phyloP scores from a whole-genome alignment of 306 rosid species.

The Vicia faba region DNA sequence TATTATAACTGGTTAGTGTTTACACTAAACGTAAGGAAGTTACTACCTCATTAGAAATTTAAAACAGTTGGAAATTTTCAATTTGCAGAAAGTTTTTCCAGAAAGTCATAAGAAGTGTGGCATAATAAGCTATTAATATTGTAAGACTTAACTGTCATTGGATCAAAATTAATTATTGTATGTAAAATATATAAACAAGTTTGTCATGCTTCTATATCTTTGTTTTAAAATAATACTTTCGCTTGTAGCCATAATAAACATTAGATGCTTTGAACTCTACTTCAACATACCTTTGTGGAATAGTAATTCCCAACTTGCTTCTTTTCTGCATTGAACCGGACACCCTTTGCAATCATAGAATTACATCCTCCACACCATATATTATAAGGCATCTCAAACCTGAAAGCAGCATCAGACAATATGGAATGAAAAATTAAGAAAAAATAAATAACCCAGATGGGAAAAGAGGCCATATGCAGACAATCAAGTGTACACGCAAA shows the following conservation, averaged over 20 bases:
- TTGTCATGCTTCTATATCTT: slow-evolving; percentile 1
- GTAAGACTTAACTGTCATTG: slow-evolving; percentile 2
- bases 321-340: slow-evolving; percentile 94
- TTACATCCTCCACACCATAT: slow-evolving; percentile 99
- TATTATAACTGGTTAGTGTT: not conserved
- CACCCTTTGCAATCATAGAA: slow-evolving; percentile 98
- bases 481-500: not conserved
- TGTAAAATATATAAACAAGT: not conserved
- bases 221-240: not conserved
- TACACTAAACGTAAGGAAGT: slow-evolving; percentile 1
- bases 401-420: slow-evolving; percentile 35
- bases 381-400: slow-evolving; percentile 96
- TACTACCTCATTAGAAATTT: not conserved
- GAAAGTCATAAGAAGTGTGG: not conserved
- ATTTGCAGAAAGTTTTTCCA: slow-evolving; percentile 1
- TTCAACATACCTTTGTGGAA: slow-evolving; percentile 74
- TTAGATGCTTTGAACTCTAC: slow-evolving; percentile 10
- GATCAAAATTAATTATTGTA: not conserved
- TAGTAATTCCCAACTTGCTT: slow-evolving; percentile 95
- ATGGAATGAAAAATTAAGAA: not conserved
- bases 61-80: not conserved
- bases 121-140: slow-evolving; percentile 10
- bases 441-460: not conserved
- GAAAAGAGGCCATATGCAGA: not conserved
- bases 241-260: not conserved